These are phyloP conservation scores for Beauveria asiatica DNA, from an alignment of 2,329 filamentous ascomycete species.

Conservation along the genomic window DNA sequence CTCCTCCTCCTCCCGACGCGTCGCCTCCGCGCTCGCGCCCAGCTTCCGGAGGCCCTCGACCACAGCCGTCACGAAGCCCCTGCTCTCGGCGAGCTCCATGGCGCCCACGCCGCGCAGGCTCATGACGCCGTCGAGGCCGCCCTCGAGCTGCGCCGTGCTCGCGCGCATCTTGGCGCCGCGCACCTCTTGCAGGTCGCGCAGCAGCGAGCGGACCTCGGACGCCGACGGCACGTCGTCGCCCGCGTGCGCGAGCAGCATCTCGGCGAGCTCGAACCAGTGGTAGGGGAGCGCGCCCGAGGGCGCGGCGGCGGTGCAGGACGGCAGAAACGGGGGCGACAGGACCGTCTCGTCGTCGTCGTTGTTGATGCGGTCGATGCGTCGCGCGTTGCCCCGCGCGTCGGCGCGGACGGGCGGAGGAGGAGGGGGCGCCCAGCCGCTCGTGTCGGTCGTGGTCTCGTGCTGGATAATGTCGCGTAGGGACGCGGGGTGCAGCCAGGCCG, in stretches of 20 bases:
- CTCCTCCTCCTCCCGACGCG: constrained; percentile 69
- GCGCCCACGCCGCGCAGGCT: constrained; percentile 69
- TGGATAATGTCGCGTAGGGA: constrained; percentile 71
- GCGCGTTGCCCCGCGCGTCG: constrained; percentile 36
- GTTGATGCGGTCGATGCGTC: constrained; percentile 19
- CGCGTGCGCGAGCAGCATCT: constrained; percentile 78
- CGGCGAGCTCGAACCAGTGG: constrained; percentile 88
- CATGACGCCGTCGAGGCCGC: constrained; percentile 62
- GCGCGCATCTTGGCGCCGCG: constrained; percentile 80
- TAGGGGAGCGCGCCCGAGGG: constrained; percentile 71
- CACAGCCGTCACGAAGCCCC: constrained; percentile 75
- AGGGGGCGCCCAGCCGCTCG: constrained; percentile 67
- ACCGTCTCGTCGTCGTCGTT: constrained; percentile 20
- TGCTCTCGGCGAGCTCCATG: constrained; percentile 84
- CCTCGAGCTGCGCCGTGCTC: constrained; percentile 63
- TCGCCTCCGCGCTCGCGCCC: constrained; percentile 70
- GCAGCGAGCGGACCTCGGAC: constrained; percentile 63
- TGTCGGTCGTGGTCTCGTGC: constrained; percentile 66
- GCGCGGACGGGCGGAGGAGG: constrained; percentile 54
- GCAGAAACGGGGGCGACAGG: constrained; percentile 68
- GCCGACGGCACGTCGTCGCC: constrained; percentile 70
- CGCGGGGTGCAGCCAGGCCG: constrained; percentile 74
- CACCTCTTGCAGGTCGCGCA: constrained; percentile 79
- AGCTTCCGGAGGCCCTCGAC: constrained; percentile 83
- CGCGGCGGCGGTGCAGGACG: constrained; percentile 61